Evolutionary conservation across 148 eudicot species (phyloP), one percentile per base, ranked within the genome.

Genomic region (Heliamphora exappendiculata): DNA sequence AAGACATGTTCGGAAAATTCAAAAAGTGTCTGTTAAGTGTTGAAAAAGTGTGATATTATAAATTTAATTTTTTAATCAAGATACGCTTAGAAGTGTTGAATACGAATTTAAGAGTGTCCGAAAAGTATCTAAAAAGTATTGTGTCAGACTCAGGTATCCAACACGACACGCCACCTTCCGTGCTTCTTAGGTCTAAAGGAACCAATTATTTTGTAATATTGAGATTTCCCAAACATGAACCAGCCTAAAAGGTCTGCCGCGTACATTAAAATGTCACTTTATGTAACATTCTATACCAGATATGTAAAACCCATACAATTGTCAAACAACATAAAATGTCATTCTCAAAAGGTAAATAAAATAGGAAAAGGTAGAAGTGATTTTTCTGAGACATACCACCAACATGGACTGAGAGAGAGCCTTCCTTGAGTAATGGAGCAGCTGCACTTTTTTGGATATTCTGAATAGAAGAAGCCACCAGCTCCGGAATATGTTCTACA

Each of bases 401-500:
- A 84, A 67, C 89, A 80, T 92, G 96, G 57, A 95, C 42, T 0
- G 90, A 85, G 64, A 95, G 84, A 79, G 94, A 83, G 31, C 96
- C 96, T 45, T 85, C 88, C 79, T 91, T 85, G 51, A 92, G 82
- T 66, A 89, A 84, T 16, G 89, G 86, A 84, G 97, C 94, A 31
- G 94, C 98, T 51, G 86, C 88, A 86, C 97, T 89, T 81, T 88
- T 89, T 69, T 92, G 72, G 24, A 95, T 86, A 75, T 89, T 95
- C 74, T 84, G 71, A 12, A 92, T 79, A 16, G 99, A 91, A 75
- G 85, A 75, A 45, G 85, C 72, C 66, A 82, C 94, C 77, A 95
- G 81, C 83, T 95, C 91, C 51, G 97, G 96, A 77, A 95, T 91
- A 86, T 95, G 99, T 72, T 95, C 99, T 26, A 95, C 90, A 72